Evolutionary conservation across 495 filamentous ascomycete species (phyloP), one percentile per base, ranked within the genome.

Genomic region (Penicillium bialowiezense): DNA sequence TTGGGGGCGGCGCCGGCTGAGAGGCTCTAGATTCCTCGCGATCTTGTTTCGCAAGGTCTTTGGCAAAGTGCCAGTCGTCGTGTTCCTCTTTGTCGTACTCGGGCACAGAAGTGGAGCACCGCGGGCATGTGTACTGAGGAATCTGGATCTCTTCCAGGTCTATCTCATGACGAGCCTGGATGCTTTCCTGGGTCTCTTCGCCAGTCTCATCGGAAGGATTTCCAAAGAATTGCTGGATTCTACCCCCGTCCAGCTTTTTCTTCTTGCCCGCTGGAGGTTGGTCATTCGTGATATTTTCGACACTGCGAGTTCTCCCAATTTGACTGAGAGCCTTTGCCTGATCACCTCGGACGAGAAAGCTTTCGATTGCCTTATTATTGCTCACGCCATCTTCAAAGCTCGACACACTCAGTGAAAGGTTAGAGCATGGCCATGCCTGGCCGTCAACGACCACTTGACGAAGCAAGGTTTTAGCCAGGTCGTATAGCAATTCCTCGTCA

Each of bases 1-100:
- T 32, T 23, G 60, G 31, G 17, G 51, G 56, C 14, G 45, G 45
- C 36, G 50, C 46, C 29, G 57, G 50, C n/a, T 58, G 68, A 14
- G 52, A 60, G 31, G 35, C 54, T 17, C 52, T 59, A 4, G 62
- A 58, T 36, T 63, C 59, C 49, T 69, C 61, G 24, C 64, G 70
- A 38, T 82, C 78, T 52, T 90, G 76, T 6, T 81, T 77, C 54
- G 86, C 86, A 21, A 97, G 76, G 56, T 89, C 84, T 72, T 88
- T 90, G 33, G 93, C 93, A 67, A 96, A 89, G 72, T 98, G 93
- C 88, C 91, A 98, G 64, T 98, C 93, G 33, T 88, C 77, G 61
- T 98, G 93, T 70, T 88, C 90, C 43, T 82, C 78, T 59, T 83
- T 73, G 28, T 82, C 77, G 53, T 71, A 60, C n/a, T 70, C 64